A percentile compares a stretch with the other conserved stretches of the same genome.
These are phyloP conservation scores for Globisporangium takayamanum DNA, from an alignment of 352 stramenopile genomes.

Conservation along the genomic window DNA sequence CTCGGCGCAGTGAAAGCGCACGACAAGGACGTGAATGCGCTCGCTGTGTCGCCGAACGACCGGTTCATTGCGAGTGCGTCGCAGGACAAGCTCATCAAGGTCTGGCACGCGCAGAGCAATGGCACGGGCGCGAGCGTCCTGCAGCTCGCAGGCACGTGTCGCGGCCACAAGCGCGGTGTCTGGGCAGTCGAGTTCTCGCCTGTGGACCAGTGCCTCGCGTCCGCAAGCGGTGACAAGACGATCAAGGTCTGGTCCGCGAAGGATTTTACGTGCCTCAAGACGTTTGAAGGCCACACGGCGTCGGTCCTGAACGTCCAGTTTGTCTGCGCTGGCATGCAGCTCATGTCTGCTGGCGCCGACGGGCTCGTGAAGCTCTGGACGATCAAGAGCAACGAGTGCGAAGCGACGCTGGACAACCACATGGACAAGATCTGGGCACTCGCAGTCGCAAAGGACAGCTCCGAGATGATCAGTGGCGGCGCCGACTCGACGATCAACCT, in stretches of 20 bases:
- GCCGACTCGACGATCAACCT: conserved; percentile 94
- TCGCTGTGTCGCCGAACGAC: conserved; percentile 95
- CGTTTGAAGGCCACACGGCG: conserved; percentile 93
- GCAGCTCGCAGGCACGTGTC: conserved; percentile 87
- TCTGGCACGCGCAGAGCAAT: conserved; percentile 85
- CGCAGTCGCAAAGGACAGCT: conserved; percentile 82
- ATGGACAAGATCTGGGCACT: conserved; percentile 97
- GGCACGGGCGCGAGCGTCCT: conserved; percentile 65
- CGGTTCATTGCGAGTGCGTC: conserved; percentile 95
- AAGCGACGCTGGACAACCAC: conserved; percentile 95
- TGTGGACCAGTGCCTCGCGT: conserved; percentile 94
- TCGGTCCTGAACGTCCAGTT: conserved; percentile 89
- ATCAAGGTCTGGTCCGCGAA: conserved; percentile 96
- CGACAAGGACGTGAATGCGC: conserved; percentile 96
- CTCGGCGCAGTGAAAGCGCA: conserved; percentile 81
- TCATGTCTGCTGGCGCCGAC: conserved; percentile 94
- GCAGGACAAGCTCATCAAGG: conserved; percentile 97
- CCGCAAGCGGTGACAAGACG: conserved; percentile 94
- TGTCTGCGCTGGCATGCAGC: conserved; percentile 86
- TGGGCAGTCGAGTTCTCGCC: conserved; percentile 97
- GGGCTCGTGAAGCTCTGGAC: conserved; percentile 98
- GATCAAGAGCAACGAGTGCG: conserved; percentile 97
- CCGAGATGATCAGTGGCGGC: conserved; percentile 90
- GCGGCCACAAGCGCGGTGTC: conserved; percentile 96
- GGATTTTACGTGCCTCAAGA: conserved; percentile 95